Conservation (phyloP, 768 basidiomycete species). For the Lactarius psammicola region DNA sequence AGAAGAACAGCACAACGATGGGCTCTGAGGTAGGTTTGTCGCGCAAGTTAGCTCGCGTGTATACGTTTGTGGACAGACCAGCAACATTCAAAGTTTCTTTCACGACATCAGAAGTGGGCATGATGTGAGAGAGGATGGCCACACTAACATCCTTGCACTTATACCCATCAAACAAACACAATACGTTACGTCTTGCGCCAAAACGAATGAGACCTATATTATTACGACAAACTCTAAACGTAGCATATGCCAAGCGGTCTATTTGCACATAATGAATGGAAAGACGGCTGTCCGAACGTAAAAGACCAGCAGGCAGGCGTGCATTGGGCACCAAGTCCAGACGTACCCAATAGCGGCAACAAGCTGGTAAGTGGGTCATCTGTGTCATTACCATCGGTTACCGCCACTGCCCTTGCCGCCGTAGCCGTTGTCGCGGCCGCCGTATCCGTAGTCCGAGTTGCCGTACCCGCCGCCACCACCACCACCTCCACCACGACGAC, state of each 20-base stretch:
- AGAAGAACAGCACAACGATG: slow-evolving; percentile 44
- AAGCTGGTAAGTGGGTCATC: background rate
- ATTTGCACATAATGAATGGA: slow-evolving; percentile 17
- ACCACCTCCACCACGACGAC: slow-evolving; percentile 48
- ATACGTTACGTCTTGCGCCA: background rate
- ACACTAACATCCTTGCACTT: too few relatives aligned
- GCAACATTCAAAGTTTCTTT: slow-evolving; percentile 33
- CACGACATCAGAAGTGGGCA: slow-evolving; percentile 12
- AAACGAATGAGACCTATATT: slow-evolving; percentile 17
- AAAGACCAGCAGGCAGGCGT: slow-evolving; percentile 2
- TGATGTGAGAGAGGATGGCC: background rate
- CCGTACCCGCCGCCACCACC: slow-evolving; percentile 44
- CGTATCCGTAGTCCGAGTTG: slow-evolving; percentile 44
- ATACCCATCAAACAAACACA: background rate
- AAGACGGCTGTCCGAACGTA: slow-evolving; percentile 2
- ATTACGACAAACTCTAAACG: slow-evolving; percentile 23
- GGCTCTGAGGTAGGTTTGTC: slow-evolving; percentile 17
- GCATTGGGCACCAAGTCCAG: background rate
- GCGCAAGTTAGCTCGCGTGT: slow-evolving; percentile 28
- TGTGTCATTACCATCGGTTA: slow-evolving; percentile 37
- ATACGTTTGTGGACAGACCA: slow-evolving; percentile 36
- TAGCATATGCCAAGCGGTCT: slow-evolving; percentile 21
- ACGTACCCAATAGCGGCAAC: slow-evolving; percentile 6
- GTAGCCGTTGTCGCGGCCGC: slow-evolving; percentile 45
- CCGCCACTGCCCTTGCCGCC: slow-evolving; percentile 30